Percentiles rank a stretch among this genome's conserved stretches.
Evolutionary conservation across 1,284 basidiomycete genomes (phyloP).

Genomic region (Ustilago trichophora): DNA sequence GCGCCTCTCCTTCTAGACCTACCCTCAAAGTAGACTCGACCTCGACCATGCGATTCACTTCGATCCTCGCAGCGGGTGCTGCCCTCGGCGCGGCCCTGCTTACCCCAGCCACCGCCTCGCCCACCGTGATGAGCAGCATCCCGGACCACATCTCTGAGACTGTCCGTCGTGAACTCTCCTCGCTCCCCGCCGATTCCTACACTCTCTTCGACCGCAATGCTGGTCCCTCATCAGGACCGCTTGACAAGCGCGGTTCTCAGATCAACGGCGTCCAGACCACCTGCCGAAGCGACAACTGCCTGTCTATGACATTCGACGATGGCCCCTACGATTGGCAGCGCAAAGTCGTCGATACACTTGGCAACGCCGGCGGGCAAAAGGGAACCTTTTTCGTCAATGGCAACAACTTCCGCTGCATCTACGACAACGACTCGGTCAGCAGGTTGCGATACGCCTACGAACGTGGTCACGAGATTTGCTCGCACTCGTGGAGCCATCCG

Average conservation of each 20-base stretch:
- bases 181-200: constrained; percentile 8
- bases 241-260: constrained; percentile 20
- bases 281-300: constrained; percentile 30
- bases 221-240: background rate
- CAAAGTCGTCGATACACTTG: constrained; percentile 40
- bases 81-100: constrained; percentile 15
- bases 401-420: constrained; percentile 57
- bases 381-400: constrained; percentile 61
- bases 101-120: constrained; percentile 15
- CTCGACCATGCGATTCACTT: constrained; percentile 29
- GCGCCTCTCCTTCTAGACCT: no score
- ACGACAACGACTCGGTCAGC: constrained; percentile 23
- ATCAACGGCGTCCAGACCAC: constrained; percentile 26
- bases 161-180: constrained; percentile 25
- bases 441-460: constrained; percentile 37
- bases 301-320: constrained; percentile 58
- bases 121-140: constrained; percentile 30
- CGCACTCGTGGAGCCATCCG: constrained; percentile 53
- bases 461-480: constrained; percentile 52
- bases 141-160: constrained; percentile 33
- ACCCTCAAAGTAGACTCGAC: background rate
- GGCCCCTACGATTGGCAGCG: constrained; percentile 46
- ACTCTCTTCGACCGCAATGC: constrained; percentile 19
- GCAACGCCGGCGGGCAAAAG: constrained; percentile 31
- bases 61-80: constrained; percentile 22